Conservation (phyloP, 2,329 filamentous ascomycete species). For the Ophiocordyceps australis region DNA sequence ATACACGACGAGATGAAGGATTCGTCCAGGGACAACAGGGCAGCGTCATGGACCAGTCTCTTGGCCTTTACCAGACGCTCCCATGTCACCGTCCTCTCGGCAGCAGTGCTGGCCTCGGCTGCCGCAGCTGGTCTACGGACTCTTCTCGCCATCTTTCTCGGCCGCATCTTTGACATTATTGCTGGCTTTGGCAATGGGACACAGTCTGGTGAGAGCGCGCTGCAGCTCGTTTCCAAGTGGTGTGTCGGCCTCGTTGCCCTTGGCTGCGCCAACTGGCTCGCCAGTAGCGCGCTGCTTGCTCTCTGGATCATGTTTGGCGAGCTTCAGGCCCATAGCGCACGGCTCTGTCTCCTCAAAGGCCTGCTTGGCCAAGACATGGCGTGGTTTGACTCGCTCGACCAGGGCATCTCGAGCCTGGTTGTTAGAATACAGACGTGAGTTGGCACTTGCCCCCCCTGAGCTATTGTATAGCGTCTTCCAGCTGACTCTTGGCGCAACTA, state of each 20-base stretch:
- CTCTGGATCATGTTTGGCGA: constrained; percentile 69
- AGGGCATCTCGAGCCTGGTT: constrained; percentile 56
- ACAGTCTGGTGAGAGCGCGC: constrained; percentile 28
- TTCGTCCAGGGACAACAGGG: constrained; percentile 1
- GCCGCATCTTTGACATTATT: constrained; percentile 56
- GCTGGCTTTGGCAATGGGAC: constrained; percentile 42
- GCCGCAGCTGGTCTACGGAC: constrained; percentile 46
- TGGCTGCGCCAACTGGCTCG: constrained; percentile 46
- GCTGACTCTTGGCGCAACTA: constrained; percentile 16
- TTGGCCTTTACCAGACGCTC: constrained; percentile 54
- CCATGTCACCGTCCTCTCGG: constrained; percentile 34
- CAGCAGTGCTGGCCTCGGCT: constrained; percentile 37
- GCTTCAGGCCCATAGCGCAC: constrained; percentile 50
- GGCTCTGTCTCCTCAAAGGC: constrained; percentile 45
- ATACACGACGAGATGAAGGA: not conserved
- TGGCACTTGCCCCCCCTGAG: not conserved
- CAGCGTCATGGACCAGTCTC: constrained; percentile 26
- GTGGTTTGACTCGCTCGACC: constrained; percentile 63
- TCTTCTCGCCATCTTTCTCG: constrained; percentile 50
- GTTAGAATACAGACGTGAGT: constrained; percentile 56
- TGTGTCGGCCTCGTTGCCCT: constrained; percentile 45
- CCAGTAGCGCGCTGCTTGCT: constrained; percentile 47
- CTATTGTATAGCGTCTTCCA: not conserved
- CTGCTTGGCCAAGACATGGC: constrained; percentile 56
- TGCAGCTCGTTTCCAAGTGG: constrained; percentile 36